Conservation (phyloP, 1,284 basidiomycete genomes). For the Apiotrichum laibachii region DNA sequence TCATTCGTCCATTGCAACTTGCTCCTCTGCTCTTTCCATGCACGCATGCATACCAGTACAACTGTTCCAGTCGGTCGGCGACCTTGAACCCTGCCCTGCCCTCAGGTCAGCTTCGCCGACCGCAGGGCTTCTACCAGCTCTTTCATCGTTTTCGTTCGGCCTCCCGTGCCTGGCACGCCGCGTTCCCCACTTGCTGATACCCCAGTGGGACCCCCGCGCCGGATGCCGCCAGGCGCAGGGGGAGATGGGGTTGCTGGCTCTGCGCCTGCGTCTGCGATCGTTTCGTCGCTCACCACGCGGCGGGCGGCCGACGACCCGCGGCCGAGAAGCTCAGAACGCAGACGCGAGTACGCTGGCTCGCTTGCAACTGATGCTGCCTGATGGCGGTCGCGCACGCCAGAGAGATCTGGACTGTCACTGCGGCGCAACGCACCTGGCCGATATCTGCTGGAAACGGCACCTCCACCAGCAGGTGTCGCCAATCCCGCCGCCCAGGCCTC, state of each 20-base stretch:
- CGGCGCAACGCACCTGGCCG: neutral
- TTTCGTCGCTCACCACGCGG: neutral
- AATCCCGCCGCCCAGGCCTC: neutral
- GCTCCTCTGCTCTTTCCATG: too few species aligned
- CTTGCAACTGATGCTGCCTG: slow-evolving; percentile 24
- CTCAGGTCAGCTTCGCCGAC: neutral
- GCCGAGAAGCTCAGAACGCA: slow-evolving; percentile 31
- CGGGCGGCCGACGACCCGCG: neutral
- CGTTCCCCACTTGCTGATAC: neutral
- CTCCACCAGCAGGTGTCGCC: neutral
- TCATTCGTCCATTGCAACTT: too few species aligned
- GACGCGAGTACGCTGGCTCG: slow-evolving; percentile 41
- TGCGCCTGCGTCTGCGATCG: too few species aligned
- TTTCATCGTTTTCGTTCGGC: slow-evolving; percentile 1
- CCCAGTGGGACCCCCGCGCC: neutral
- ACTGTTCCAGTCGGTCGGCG: too few species aligned
- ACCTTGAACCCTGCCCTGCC: too few species aligned
- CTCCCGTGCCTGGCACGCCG: slow-evolving; percentile 3
- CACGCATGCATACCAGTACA: too few species aligned
- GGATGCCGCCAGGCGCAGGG: too few species aligned
- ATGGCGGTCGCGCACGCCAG: neutral
- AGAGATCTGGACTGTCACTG: slow-evolving; percentile 2
- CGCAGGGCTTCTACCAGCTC: slow-evolving; percentile 6
- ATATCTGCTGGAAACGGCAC: neutral
- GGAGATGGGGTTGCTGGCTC: too few species aligned